These are phyloP conservation scores for Hemileccinum rubropunctum DNA, from an alignment of 768 basidiomycete species.

Conservation along the genomic window DNA sequence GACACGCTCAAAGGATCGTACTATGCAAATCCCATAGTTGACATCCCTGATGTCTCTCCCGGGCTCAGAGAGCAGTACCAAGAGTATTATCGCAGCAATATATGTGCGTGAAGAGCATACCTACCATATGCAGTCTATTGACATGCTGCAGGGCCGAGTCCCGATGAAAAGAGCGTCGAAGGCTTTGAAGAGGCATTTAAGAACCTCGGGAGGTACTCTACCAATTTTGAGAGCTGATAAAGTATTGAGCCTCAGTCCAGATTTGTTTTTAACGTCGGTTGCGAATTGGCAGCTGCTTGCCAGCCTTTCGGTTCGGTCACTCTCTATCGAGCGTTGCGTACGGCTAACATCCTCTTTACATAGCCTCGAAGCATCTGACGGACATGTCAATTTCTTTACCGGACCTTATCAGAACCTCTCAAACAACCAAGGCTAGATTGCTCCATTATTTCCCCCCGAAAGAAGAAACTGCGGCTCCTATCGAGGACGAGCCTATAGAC, in stretches of 20 bases:
- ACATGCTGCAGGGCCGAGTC: constrained; percentile 55
- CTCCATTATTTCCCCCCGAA: constrained; percentile 93
- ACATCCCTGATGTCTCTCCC: constrained; percentile 57
- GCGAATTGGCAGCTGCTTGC: constrained; percentile 80
- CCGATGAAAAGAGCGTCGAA: constrained; percentile 57
- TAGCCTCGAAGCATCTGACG: constrained; percentile 63
- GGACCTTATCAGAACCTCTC: constrained; percentile 68
- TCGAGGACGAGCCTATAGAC: constrained; percentile 68
- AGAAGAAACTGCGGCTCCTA: constrained; percentile 33
- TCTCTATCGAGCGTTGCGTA: background rate
- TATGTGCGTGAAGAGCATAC: constrained; percentile 53
- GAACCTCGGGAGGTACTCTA: constrained; percentile 61
- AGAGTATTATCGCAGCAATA: constrained; percentile 86
- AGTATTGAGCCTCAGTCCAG: constrained; percentile 33
- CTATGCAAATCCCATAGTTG: constrained; percentile 80
- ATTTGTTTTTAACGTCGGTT: constrained; percentile 81
- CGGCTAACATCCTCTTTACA: background rate
- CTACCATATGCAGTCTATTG: background rate
- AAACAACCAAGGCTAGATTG: constrained; percentile 87
- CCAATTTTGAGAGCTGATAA: background rate
- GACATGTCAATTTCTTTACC: constrained; percentile 67
- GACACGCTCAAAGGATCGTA: constrained; percentile 90
- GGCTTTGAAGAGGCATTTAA: constrained; percentile 90
- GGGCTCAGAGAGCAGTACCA: constrained; percentile 57
- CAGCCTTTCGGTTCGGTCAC: constrained; percentile 76